Evolutionary conservation across 257 asterid genomes (phyloP), one percentile per base, ranked within the genome.

Genomic region (Solanum verrucosum): DNA sequence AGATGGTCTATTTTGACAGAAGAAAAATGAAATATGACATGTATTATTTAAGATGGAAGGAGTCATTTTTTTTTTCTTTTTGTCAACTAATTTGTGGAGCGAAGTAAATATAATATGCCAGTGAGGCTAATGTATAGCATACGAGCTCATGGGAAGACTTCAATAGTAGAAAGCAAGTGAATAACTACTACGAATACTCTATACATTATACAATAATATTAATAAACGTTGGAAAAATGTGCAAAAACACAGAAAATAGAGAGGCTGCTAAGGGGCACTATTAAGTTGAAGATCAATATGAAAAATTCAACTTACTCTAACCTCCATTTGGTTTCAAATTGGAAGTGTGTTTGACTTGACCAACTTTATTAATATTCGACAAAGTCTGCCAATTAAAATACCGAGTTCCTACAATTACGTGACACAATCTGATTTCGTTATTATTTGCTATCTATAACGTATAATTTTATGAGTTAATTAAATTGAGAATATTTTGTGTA

Each of bases 351-450:
- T 33, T 33, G 25, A 78, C 84, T 78, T 78, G 38, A 42, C 65
- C 63, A 78, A 25, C 8, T 78, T 78, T 78, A 7, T 42, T 70
- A 15, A 42, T 4, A 40, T n/a, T 77, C 35, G 34, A n/a, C 13
- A 40, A 77, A 78, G 63, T 78, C 37, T 78, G 37, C 63, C 65
- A 78, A 78, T 14, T 78, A 73, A 73, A 34, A 73, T 3, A 70
- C 10, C 10, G 1, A 68, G 5, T 70, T 70, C 38, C 40, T 27
- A 67, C 5, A 27, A 27, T 68, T 70, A 70, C 16, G 23, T 70
- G 40, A 70, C 40, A 9, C 20, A 70, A 1, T 70, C 10, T 49
- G 59, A 49, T 15, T 49, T 14, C 21, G 59, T 49, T 14, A 14
- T 49, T 49, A 49, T 14, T 49, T 49, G 59, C 0, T 49, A n/a